These are phyloP conservation scores for Saccharomycopsis schoenii DNA, from an alignment of 805 yeast genomes.

Conservation along the genomic window DNA sequence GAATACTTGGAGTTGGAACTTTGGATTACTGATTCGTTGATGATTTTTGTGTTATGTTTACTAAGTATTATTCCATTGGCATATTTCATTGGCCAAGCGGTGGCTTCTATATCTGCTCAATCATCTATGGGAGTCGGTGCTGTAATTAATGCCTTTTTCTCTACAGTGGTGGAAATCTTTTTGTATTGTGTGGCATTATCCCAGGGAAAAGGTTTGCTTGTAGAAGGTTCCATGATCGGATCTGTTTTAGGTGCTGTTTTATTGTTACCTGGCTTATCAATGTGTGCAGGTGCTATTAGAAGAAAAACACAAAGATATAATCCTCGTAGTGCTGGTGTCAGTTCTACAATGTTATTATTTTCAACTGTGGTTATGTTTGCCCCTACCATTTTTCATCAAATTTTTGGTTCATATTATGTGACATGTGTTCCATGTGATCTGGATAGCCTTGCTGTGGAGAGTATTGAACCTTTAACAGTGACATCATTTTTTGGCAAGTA, in stretches of 20 bases:
- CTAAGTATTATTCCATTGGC: conserved; percentile 88
- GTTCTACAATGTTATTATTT: conserved; percentile 88
- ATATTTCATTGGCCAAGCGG: conserved; percentile 96
- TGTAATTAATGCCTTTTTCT: conserved; percentile 93
- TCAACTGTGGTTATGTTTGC: conserved; percentile 87
- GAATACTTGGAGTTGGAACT: conserved; percentile 32
- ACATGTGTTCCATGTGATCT: conserved; percentile 50
- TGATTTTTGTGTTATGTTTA: conserved; percentile 66
- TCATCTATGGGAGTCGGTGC: conserved; percentile 99
- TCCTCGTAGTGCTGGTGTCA: conserved; percentile 94
- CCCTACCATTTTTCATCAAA: conserved; percentile 82
- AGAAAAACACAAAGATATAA: conserved; percentile 92
- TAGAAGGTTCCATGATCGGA: conserved; percentile 94
- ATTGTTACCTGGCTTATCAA: conserved; percentile 84
- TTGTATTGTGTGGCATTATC: conserved; percentile 79
- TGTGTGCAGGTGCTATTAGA: conserved; percentile 95
- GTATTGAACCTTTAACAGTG: conserved; percentile 9
- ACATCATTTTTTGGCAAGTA: not conserved
- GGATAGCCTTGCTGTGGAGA: not conserved
- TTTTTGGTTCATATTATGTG: conserved; percentile 80
- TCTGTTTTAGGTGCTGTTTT: conserved; percentile 88
- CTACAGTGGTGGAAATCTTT: conserved; percentile 89
- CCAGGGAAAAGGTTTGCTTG: conserved; percentile 78
- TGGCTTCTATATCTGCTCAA: conserved; percentile 97
- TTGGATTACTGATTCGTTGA: conserved; percentile 48